Conservation (phyloP, 345 rosid genomes). For the Citrus maxima region DNA sequence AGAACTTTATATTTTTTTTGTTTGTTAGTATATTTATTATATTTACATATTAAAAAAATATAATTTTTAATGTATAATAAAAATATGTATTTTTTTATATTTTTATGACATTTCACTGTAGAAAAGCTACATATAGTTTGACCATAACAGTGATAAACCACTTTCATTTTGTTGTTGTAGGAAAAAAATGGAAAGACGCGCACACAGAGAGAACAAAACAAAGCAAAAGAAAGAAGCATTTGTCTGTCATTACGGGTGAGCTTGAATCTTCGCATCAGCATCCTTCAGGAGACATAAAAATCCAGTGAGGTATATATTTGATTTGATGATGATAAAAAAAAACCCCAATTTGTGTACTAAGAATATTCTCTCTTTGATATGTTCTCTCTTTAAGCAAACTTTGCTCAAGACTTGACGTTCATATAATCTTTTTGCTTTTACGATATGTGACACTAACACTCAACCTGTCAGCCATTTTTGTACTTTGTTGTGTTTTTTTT, state of each 20-base stretch:
- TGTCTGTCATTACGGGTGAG: slow-evolving; percentile 1
- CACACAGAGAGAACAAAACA: neutral
- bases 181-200: accelerated
- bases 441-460: too few relatives aligned
- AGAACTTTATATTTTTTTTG: too few relatives aligned
- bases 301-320: neutral
- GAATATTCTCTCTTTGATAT: neutral
- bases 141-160: too few relatives aligned
- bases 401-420: neutral
- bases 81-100: too few relatives aligned
- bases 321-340: neutral
- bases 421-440: neutral
- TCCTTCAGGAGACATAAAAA: too few relatives aligned
- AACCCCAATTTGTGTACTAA: neutral
- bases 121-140: too few relatives aligned
- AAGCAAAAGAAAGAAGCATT: neutral
- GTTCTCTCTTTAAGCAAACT: neutral
- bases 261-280: neutral
- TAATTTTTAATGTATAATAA: too few relatives aligned
- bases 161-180: too few relatives aligned
- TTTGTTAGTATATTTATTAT: too few relatives aligned
- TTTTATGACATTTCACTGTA: too few relatives aligned
- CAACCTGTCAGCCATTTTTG: neutral
- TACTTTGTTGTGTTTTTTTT: neutral
- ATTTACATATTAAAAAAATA: too few relatives aligned